A percentile compares a stretch with the other conserved stretches of the same genome.
phyloP scores from a whole-genome alignment of 106 monocot species.

The Phalaenopsis aphrodite region DNA sequence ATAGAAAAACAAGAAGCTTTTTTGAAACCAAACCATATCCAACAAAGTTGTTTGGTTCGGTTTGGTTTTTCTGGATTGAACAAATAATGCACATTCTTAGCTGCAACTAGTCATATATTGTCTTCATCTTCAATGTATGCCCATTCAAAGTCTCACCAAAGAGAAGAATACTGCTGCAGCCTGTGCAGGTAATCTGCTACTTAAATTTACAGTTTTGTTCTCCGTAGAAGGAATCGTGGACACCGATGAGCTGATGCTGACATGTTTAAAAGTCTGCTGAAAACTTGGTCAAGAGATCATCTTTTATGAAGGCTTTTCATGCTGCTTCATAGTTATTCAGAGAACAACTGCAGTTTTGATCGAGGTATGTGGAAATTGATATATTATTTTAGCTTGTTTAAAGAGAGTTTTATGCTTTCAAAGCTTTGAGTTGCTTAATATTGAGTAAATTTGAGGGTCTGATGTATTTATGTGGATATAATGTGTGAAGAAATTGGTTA shows the following conservation, averaged over 20 bases:
- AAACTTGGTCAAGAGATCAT: slow-evolving; percentile 32
- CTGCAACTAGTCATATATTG: slow-evolving; percentile 60
- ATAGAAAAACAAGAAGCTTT: too few relatives aligned
- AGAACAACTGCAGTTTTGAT: slow-evolving; percentile 79
- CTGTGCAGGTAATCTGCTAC: slow-evolving; percentile 50
- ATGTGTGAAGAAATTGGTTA: too few relatives aligned
- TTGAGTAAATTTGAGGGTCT: background rate
- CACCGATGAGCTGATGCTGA: background rate
- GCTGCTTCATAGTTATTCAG: slow-evolving; percentile 49
- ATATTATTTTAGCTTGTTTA: background rate
- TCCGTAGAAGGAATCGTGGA: background rate
- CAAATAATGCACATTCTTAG: too few relatives aligned
- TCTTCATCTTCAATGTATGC: slow-evolving; percentile 60
- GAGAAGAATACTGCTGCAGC: slow-evolving; percentile 34
- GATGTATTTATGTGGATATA: background rate
- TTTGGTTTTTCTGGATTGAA: too few relatives aligned
- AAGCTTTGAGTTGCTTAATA: background rate
- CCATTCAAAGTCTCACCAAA: slow-evolving; percentile 44
- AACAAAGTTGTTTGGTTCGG: too few relatives aligned
- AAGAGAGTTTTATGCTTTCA: background rate
- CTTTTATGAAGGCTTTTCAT: slow-evolving; percentile 31
- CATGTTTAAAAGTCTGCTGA: slow-evolving; percentile 14
- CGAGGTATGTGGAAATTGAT: slow-evolving; percentile 20
- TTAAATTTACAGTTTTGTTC: background rate
- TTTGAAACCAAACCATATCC: too few relatives aligned